Conservation (phyloP, 2,329 filamentous ascomycete species). For the Colletotrichum somersetense region DNA sequence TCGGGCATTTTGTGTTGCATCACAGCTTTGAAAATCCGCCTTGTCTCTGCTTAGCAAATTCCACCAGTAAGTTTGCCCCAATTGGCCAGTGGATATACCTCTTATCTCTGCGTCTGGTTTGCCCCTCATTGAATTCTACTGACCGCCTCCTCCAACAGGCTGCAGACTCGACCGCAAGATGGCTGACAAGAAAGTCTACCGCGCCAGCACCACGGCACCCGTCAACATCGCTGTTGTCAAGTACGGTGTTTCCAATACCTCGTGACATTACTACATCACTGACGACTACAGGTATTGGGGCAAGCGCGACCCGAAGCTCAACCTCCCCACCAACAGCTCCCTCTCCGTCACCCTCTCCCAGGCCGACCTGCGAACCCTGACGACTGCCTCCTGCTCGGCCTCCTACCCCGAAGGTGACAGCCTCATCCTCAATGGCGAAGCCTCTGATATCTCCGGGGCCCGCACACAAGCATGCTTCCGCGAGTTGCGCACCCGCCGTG, state of each 20-base stretch:
- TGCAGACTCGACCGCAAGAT: slow-evolving; percentile 49
- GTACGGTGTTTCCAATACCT: slow-evolving; percentile 58
- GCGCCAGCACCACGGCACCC: slow-evolving; percentile 94
- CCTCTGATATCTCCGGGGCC: slow-evolving; percentile 87
- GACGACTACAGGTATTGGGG: slow-evolving; percentile 80
- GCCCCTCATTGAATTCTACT: slow-evolving; percentile 22
- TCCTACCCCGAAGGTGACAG: slow-evolving; percentile 75
- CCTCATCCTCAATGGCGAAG: slow-evolving; percentile 85
- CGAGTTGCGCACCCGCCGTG: slow-evolving; percentile 83
- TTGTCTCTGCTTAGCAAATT: not conserved
- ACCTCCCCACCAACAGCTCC: slow-evolving; percentile 97
- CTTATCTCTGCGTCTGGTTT: slow-evolving; percentile 1
- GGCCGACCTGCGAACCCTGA: slow-evolving; percentile 92
- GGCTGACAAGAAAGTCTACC: slow-evolving; percentile 75
- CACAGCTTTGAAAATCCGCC: not conserved
- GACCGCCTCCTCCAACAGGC: slow-evolving; percentile 42
- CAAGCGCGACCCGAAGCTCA: slow-evolving; percentile 92
- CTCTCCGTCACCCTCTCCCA: slow-evolving; percentile 97
- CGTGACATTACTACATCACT: slow-evolving; percentile 49
- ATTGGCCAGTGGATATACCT: not conserved
- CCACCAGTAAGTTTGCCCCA: not conserved
- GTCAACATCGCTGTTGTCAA: slow-evolving; percentile 99
- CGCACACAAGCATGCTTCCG: slow-evolving; percentile 95
- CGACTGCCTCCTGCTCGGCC: slow-evolving; percentile 90
- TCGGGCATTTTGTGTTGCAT: not conserved